These are phyloP conservation scores for Sphenostylis stenocarpa DNA, from an alignment of 306 rosid genomes.

Conservation along the genomic window DNA sequence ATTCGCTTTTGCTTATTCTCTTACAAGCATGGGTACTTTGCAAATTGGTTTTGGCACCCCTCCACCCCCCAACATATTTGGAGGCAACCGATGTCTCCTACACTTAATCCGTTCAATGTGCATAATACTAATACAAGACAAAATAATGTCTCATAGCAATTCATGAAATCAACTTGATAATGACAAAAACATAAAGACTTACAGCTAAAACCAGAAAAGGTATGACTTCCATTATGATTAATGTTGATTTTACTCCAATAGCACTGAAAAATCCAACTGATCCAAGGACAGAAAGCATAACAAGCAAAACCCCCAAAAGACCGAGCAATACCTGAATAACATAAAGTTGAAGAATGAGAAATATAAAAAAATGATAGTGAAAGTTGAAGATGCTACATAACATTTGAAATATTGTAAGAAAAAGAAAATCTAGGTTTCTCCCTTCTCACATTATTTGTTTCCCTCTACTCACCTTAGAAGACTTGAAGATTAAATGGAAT, in stretches of 20 bases:
- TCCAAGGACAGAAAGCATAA: constrained; percentile 90
- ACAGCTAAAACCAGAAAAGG: constrained; percentile 96
- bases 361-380: constrained; percentile 14
- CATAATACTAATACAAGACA: constrained; percentile 7
- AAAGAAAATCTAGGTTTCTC: no score
- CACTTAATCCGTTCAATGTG: neutral
- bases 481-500: no score
- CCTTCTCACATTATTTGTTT: no score
- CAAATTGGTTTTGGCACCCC: neutral
- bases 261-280: constrained; percentile 96
- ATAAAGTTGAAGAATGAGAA: constrained; percentile 27
- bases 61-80: no score
- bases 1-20: no score
- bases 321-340: constrained; percentile 81
- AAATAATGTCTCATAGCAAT: neutral
- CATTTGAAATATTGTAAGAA: neutral
- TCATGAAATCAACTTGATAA: constrained; percentile 8
- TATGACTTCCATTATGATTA: constrained; percentile 96
- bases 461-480: no score
- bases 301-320: constrained; percentile 86
- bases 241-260: constrained; percentile 86
- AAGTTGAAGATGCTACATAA: constrained; percentile 7
- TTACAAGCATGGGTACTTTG: neutral
- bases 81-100: neutral
- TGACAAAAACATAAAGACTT: constrained; percentile 45